Conservation (phyloP, 2,329 filamentous ascomycete genomes). For the Polychaeton citri region DNA sequence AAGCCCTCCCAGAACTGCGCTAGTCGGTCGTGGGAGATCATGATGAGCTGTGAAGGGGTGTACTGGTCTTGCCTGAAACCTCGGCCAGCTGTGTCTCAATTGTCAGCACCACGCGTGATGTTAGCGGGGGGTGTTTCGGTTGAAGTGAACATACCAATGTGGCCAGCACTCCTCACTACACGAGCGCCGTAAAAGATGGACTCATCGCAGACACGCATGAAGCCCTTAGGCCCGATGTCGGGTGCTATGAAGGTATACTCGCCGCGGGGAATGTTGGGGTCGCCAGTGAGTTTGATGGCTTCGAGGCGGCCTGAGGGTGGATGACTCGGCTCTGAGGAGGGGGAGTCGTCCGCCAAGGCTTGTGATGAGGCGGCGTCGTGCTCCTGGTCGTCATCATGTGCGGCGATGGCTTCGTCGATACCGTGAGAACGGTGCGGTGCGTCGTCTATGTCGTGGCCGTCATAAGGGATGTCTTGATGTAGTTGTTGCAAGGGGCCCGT, state of each 20-base stretch:
- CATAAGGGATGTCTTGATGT: conserved; percentile 2
- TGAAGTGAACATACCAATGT: conserved; percentile 41
- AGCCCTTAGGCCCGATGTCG: conserved; percentile 57
- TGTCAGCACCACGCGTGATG: neutral
- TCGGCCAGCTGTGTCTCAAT: neutral
- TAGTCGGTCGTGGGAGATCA: conserved; percentile 62
- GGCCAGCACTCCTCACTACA: conserved; percentile 60
- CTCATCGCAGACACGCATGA: conserved; percentile 51
- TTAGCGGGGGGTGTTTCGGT: too few species aligned
- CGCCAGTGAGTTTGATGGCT: conserved; percentile 83
- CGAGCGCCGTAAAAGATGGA: conserved; percentile 59
- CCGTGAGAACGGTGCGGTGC: conserved; percentile 5
- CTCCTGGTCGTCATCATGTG: conserved; percentile 28
- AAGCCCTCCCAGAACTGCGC: conserved; percentile 66
- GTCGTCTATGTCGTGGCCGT: conserved; percentile 4
- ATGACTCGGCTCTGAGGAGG: neutral
- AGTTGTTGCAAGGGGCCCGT: neutral
- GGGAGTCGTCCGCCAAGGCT: neutral
- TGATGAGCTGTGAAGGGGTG: conserved; percentile 61
- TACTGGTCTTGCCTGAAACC: conserved; percentile 48
- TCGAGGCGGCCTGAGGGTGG: conserved; percentile 57
- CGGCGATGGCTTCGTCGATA: conserved; percentile 1
- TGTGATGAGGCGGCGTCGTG: conserved; percentile 19
- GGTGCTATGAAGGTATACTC: conserved; percentile 70
- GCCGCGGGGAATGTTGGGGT: conserved; percentile 77